Evolutionary conservation across 1,284 basidiomycete genomes (phyloP).

Genomic region (Cryptococcus wingfieldii): DNA sequence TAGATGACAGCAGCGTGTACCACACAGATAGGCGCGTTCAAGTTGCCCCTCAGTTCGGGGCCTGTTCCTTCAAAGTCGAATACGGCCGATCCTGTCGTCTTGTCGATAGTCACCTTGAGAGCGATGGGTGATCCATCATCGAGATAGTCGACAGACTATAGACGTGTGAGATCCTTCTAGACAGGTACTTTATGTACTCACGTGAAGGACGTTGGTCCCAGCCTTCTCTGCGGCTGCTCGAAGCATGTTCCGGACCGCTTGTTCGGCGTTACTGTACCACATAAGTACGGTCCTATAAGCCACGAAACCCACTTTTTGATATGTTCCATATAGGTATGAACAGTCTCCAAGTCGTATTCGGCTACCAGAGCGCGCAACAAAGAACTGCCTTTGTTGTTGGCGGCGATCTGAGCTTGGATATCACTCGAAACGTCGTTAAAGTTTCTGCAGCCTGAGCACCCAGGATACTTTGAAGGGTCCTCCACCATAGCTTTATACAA

Average conservation of each 20-base stretch:
- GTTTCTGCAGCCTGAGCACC: slow-evolving; percentile 18
- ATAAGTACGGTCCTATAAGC: background rate
- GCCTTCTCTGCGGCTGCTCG: slow-evolving; percentile 32
- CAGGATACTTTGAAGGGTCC: slow-evolving; percentile 62
- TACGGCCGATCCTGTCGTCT: slow-evolving; percentile 69
- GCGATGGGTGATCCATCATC: slow-evolving; percentile 86
- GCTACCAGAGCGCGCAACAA: slow-evolving; percentile 69
- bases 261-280: slow-evolving; percentile 74
- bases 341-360: slow-evolving; percentile 79
- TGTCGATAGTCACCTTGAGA: slow-evolving; percentile 74
- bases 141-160: slow-evolving; percentile 31
- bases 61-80: slow-evolving; percentile 88
- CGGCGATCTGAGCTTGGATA: slow-evolving; percentile 89
- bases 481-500: slow-evolving; percentile 76
- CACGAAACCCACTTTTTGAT: slow-evolving; percentile 51
- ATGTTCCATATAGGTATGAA: slow-evolving; percentile 88
- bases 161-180: slow-evolving; percentile 50
- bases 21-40: slow-evolving; percentile 84
- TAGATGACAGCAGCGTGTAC: slow-evolving; percentile 93
- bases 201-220: slow-evolving; percentile 58
- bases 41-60: slow-evolving; percentile 80
- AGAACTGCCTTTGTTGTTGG: slow-evolving; percentile 88
- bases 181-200: slow-evolving; percentile 55
- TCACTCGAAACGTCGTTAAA: slow-evolving; percentile 71
- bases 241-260: slow-evolving; percentile 77